phyloP scores from a whole-genome alignment of 2,329 filamentous ascomycete species.

The Ophiostoma perfectum region DNA sequence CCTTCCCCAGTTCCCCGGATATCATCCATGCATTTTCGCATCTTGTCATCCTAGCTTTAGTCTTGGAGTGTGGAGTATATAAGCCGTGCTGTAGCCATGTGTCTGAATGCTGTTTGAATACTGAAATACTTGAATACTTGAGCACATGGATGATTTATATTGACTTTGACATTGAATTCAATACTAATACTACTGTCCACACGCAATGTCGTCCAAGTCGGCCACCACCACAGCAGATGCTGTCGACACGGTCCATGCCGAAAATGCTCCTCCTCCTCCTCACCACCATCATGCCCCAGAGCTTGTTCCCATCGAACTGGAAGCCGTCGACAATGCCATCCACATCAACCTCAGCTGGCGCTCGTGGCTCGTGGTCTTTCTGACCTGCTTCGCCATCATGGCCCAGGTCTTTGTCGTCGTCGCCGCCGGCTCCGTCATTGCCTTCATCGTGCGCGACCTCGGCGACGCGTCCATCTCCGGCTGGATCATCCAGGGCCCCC shows the following conservation, averaged over 20 bases:
- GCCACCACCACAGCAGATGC: not conserved
- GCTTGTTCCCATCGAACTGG: conserved; percentile 29
- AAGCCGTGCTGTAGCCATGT: not conserved
- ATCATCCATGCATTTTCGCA: not conserved
- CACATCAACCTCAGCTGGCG: conserved; percentile 50
- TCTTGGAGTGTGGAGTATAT: conserved; percentile 1
- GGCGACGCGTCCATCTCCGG: conserved; percentile 46
- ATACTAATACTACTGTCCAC: not conserved
- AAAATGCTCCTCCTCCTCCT: conserved; percentile 5
- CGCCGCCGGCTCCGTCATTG: conserved; percentile 50
- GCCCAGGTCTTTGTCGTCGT: conserved; percentile 52
- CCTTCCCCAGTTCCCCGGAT: not conserved
- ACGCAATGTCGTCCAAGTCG: conserved; percentile 11
- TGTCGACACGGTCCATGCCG: not conserved
- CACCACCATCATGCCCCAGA: conserved; percentile 19
- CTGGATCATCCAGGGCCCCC: conserved; percentile 53
- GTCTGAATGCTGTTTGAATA: not conserved
- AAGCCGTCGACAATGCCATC: conserved; percentile 32
- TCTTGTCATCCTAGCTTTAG: not conserved
- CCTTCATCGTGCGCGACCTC: conserved; percentile 51
- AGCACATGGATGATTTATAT: no score
- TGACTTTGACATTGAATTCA: no score
- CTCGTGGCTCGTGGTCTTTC: conserved; percentile 43
- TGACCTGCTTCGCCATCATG: conserved; percentile 49
- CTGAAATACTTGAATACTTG: no score